These are phyloP conservation scores for Rhodotorula babjevae DNA, from an alignment of 768 basidiomycete genomes.

Conservation along the genomic window DNA sequence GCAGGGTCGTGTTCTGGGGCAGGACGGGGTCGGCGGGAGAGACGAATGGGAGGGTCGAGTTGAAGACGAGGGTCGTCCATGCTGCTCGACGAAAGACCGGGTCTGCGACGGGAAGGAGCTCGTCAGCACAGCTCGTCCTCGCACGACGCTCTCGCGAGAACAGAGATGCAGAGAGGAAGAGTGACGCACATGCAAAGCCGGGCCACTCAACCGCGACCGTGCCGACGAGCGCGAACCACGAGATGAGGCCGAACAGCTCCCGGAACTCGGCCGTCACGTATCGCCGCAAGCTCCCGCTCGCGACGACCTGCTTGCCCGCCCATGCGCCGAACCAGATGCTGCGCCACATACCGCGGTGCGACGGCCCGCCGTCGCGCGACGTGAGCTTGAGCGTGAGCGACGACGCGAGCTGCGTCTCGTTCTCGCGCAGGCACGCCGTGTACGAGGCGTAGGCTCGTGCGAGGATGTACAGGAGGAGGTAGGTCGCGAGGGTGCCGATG, in stretches of 20 bases:
- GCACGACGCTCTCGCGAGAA: no score
- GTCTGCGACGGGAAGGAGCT: constrained; percentile 53
- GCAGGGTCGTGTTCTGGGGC: constrained; percentile 12
- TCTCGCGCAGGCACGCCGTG: constrained; percentile 65
- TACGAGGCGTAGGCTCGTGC: constrained; percentile 81
- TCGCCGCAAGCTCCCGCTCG: constrained; percentile 76
- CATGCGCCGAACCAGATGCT: constrained; percentile 87
- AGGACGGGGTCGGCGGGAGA: constrained; percentile 11
- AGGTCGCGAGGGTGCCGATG: constrained; percentile 60
- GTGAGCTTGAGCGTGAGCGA: constrained; percentile 39
- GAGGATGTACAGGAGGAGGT: constrained; percentile 73
- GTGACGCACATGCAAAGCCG: constrained; percentile 71
- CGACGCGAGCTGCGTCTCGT: constrained; percentile 56
- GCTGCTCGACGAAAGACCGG: constrained; percentile 82
- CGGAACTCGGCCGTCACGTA: constrained; percentile 90
- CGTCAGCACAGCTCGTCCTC: not conserved
- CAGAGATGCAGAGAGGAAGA: no score
- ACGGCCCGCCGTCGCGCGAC: constrained; percentile 1
- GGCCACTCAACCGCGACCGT: constrained; percentile 98
- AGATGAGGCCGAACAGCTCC: constrained; percentile 87
- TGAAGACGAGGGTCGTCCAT: constrained; percentile 66
- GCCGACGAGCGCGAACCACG: constrained; percentile 78
- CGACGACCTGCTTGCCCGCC: constrained; percentile 81
- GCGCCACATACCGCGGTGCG: constrained; percentile 64
- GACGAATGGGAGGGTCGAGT: constrained; percentile 30